These are phyloP conservation scores for Syzygium aqueum DNA, from an alignment of 345 rosid genomes.

Conservation along the genomic window DNA sequence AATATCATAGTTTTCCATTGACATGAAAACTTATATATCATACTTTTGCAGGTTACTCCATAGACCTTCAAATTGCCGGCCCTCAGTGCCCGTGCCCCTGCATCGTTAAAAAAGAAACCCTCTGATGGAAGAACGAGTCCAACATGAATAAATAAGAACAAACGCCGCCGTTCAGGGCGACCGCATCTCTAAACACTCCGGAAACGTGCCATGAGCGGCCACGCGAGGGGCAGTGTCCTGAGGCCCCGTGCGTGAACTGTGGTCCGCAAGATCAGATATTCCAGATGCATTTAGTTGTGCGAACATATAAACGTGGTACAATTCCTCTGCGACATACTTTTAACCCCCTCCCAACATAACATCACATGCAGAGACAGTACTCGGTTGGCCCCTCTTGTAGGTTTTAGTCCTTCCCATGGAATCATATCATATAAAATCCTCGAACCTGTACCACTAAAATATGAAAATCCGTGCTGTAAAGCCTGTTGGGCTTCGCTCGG, in stretches of 20 bases:
- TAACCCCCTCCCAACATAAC: not conserved
- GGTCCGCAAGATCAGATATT: not conserved
- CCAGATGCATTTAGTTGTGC: not conserved
- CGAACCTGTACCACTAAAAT: not conserved
- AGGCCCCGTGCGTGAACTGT: not conserved
- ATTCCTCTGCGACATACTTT: not conserved
- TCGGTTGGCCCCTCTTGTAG: conserved; percentile 1
- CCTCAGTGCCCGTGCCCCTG: not conserved
- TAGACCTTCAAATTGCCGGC: not conserved
- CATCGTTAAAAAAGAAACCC: not conserved
- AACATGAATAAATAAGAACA: not conserved
- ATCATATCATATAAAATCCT: not conserved
- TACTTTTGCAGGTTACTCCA: not conserved
- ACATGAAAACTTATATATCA: not conserved
- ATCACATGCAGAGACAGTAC: not conserved
- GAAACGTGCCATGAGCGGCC: not conserved
- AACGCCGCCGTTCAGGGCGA: not conserved
- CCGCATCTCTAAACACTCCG: not conserved
- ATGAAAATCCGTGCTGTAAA: not conserved
- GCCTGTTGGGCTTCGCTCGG: not conserved
- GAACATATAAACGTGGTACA: not conserved
- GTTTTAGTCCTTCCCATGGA: not conserved
- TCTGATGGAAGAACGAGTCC: not conserved
- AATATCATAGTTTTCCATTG: not conserved
- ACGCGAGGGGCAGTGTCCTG: not conserved